Evolutionary conservation across 768 basidiomycete species (phyloP).

Genomic region (Lepiota brunneoincarnata): DNA sequence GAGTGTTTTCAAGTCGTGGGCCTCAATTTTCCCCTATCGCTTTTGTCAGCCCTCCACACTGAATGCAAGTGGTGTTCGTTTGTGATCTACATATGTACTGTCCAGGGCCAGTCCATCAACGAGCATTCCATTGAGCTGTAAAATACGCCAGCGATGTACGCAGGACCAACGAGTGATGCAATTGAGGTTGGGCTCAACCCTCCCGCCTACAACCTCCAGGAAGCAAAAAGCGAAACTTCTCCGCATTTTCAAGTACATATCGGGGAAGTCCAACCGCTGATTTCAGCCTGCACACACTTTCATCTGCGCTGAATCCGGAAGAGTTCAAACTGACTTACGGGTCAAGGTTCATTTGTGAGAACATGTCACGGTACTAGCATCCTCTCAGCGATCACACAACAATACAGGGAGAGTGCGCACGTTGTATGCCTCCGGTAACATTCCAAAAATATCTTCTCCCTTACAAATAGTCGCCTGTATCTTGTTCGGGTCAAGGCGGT

Average conservation of each 20-base stretch:
- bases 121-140: no score
- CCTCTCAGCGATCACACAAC: background rate
- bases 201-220: constrained; percentile 52
- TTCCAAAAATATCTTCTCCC: constrained; percentile 62
- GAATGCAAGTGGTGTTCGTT: no score
- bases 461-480: constrained; percentile 59
- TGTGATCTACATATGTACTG: no score
- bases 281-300: constrained; percentile 24
- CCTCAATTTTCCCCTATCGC: no score
- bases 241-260: constrained; percentile 49
- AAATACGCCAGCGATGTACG: no score
- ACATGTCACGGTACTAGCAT: constrained; percentile 47
- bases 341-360: constrained; percentile 49
- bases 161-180: background rate
- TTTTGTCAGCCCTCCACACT: no score
- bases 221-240: constrained; percentile 48
- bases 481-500: constrained; percentile 44
- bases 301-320: background rate
- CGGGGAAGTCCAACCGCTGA: constrained; percentile 53
- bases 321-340: constrained; percentile 38
- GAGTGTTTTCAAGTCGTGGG: no score
- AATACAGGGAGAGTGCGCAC: constrained; percentile 28
- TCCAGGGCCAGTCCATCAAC: no score
- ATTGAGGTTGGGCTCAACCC: background rate
- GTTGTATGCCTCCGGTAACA: constrained; percentile 62